Percentiles rank a stretch among this genome's conserved stretches.
Conservation (phyloP, 1,284 basidiomycete genomes). For the Austropuccinia psidii region DNA sequence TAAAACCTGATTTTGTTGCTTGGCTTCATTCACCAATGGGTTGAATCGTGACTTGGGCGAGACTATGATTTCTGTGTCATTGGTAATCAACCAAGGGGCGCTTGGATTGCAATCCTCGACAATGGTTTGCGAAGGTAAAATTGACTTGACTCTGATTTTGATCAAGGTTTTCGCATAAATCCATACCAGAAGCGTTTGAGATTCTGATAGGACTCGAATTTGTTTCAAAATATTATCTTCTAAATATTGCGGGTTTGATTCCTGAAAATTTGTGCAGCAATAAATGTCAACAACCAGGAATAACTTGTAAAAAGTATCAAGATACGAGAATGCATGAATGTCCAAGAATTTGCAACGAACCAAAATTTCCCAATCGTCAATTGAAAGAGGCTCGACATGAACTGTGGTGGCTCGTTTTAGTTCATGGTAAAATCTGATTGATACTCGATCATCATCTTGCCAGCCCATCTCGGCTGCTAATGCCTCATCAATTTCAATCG, state of each 20-base stretch:
- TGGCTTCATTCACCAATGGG: not conserved
- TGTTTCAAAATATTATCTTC: constrained; percentile 34
- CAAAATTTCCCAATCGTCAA: constrained; percentile 36
- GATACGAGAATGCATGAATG: not conserved
- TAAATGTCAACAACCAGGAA: too few species aligned
- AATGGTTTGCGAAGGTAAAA: not conserved
- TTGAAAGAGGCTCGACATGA: constrained; percentile 29
- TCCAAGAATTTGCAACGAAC: not conserved
- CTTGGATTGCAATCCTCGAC: not conserved
- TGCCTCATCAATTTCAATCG: constrained; percentile 15
- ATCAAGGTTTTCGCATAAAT: constrained; percentile 32
- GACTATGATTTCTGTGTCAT: constrained; percentile 31
- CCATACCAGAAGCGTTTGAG: constrained; percentile 35
- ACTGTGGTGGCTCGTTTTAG: constrained; percentile 22
- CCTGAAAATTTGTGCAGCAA: too few species aligned
- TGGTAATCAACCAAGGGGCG: constrained; percentile 22
- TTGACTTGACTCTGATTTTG: constrained; percentile 19
- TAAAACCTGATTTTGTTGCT: constrained; percentile 20
- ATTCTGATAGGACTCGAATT: constrained; percentile 14
- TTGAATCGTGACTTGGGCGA: constrained; percentile 23
- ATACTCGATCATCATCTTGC: constrained; percentile 26
- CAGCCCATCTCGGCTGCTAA: constrained; percentile 28
- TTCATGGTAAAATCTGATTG: constrained; percentile 22
- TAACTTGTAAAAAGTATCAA: not conserved
- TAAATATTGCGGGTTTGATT: constrained; percentile 35